phyloP scores from a whole-genome alignment of 2,329 filamentous ascomycete genomes.

The Sclerotinia trifoliorum region DNA sequence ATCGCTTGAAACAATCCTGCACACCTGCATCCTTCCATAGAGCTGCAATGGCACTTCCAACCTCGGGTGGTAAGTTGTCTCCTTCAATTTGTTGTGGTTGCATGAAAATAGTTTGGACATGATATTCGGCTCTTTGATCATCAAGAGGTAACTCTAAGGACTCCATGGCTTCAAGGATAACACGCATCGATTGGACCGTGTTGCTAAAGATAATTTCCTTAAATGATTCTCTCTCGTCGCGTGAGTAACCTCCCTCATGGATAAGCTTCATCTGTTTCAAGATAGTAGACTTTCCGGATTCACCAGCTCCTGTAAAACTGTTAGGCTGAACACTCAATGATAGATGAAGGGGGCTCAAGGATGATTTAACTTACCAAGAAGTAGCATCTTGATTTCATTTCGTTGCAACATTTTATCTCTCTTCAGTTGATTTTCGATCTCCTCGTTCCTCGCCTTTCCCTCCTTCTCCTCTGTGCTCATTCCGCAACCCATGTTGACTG shows the following conservation, averaged over 20 bases:
- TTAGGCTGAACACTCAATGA: constrained; percentile 21
- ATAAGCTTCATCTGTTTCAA: constrained; percentile 99
- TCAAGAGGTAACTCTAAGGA: constrained; percentile 80
- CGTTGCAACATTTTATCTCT: constrained; percentile 97
- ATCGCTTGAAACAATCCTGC: constrained; percentile 84
- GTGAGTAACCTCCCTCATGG: constrained; percentile 96
- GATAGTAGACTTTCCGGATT: constrained; percentile 94
- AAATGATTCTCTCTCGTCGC: constrained; percentile 92
- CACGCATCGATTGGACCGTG: constrained; percentile 87
- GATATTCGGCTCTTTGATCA: constrained; percentile 47
- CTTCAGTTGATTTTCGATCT: constrained; percentile 99
- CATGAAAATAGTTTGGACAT: constrained; percentile 44
- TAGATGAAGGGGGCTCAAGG: constrained; percentile 8
- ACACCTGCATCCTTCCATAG: constrained; percentile 86
- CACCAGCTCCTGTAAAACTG: constrained; percentile 63
- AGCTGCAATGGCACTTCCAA: constrained; percentile 75
- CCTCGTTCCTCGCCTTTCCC: constrained; percentile 99
- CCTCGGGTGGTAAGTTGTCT: constrained; percentile 76
- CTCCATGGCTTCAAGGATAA: constrained; percentile 88
- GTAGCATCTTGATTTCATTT: constrained; percentile 99
- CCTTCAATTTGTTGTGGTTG: constrained; percentile 64
- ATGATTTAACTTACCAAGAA: constrained; percentile 72
- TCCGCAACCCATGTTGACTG: constrained; percentile 93
- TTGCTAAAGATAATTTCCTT: constrained; percentile 96
- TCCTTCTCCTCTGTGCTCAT: constrained; percentile 99